Base-by-base conservation (phyloP, 371 early-diverging fungal genomes). In the Mucor circinelloides region DNA sequence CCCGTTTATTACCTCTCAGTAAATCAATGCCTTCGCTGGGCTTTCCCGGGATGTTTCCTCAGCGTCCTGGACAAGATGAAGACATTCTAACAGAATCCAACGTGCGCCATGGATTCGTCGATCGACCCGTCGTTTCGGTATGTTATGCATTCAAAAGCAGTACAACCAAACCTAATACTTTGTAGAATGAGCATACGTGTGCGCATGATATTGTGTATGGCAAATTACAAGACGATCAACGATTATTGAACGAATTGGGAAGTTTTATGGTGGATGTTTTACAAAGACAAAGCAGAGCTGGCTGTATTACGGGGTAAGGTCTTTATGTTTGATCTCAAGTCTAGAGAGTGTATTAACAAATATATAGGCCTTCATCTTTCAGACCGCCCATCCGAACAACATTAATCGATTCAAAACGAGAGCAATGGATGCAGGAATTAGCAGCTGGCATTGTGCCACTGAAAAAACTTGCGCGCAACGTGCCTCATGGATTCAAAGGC, bases 31-130 rank as follows among this genome's bases (percentile, higher is more conserved):
- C 77, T 12, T 62, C 64, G 2, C 42, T 83, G 67, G 93, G 91
- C 1, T 87, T 83, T 66, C 88, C 92, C n/a, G 93, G 89, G 55
- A 85, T 91, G 58, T 90, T 87, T 63, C 90, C 91, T 12, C 89
- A 90, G 44, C 68, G 74, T 10, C 69, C 81, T 12, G 79, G 73
- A 19, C 89, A 90, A 66, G 85, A 82, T 25, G 91, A 91, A 71
- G 87, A 87, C 66, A 78, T 74, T 30, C 74, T 91, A 74, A 90
- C 85, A 6, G 88, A 88, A 63, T 79, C 81, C 30, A 89, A 88
- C 64, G 88, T 93, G 25, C 87, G 91, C n/a, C 83, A 85, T 62
- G 93, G 93, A 25, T 90, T 85, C 62, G 80, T 83, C 2, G 91
- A 91, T 67, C 76, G 75, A 34, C 84, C 86, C 31, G 76, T 86